These are phyloP conservation scores for Aureobasidium sp. DNA, from an alignment of 2,329 filamentous ascomycete genomes.

Conservation along the genomic window DNA sequence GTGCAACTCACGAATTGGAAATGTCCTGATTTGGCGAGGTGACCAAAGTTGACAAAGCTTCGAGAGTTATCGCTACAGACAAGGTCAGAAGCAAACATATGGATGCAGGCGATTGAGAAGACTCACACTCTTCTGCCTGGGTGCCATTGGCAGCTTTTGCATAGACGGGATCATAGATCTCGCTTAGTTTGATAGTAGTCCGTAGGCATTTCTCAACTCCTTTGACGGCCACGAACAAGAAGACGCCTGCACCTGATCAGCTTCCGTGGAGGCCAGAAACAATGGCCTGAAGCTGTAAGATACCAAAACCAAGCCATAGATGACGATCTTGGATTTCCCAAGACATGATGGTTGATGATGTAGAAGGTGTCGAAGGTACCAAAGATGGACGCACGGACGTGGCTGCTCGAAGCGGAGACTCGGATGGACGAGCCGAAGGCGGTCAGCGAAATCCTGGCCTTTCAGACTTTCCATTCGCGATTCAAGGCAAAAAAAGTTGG, in stretches of 20 bases:
- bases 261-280: background rate
- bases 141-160: constrained; percentile 61
- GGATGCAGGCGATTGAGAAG: background rate
- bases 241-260: constrained; percentile 33
- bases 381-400: background rate
- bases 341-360: constrained; percentile 22
- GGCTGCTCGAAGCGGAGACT: background rate
- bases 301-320: constrained; percentile 41
- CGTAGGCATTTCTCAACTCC: constrained; percentile 52
- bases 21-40: constrained; percentile 37
- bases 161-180: constrained; percentile 65
- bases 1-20: constrained; percentile 25
- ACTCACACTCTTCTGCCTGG: constrained; percentile 20
- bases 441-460: constrained; percentile 5
- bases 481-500: constrained; percentile 3
- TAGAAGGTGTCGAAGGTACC: background rate
- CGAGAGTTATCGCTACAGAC: constrained; percentile 31
- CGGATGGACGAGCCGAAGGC: background rate
- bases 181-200: constrained; percentile 54
- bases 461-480: background rate
- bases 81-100: background rate
- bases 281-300: background rate
- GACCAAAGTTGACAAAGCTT: constrained; percentile 34
- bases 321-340: constrained; percentile 35
- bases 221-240: constrained; percentile 51